Evolutionary conservation across 2,329 filamentous ascomycete genomes (phyloP).

Genomic region (Alternaria gaisen): DNA sequence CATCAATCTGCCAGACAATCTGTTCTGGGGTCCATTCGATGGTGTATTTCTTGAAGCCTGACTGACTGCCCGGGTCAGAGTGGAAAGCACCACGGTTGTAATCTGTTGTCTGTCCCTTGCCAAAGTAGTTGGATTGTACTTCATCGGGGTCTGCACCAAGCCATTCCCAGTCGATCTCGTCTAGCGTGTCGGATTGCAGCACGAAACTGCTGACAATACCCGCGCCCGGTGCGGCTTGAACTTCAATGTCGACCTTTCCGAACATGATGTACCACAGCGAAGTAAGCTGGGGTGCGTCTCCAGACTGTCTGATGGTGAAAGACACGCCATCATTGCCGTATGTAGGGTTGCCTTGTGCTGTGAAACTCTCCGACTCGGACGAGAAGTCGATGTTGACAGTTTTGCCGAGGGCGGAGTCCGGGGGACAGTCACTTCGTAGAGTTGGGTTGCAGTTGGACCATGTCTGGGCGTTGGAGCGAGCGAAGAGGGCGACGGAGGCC

Average conservation of each 20-base stretch:
- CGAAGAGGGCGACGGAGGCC: conserved; percentile 52
- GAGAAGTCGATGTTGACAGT: conserved; percentile 87
- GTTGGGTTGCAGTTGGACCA: conserved; percentile 66
- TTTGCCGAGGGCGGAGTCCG: conserved; percentile 82
- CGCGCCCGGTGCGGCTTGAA: conserved; percentile 86
- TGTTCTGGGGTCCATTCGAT: conserved; percentile 89
- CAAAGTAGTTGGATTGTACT: conserved; percentile 88
- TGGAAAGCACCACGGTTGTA: conserved; percentile 91
- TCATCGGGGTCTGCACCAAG: conserved; percentile 77
- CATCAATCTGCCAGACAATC: conserved; percentile 87
- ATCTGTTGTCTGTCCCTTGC: conserved; percentile 84
- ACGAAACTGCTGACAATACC: conserved; percentile 95
- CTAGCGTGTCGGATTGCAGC: conserved; percentile 86
- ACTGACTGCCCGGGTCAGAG: conserved; percentile 72
- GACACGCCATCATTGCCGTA: conserved; percentile 80
- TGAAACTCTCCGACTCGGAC: conserved; percentile 79
- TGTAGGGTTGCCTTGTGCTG: conserved; percentile 71
- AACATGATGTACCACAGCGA: conserved; percentile 99
- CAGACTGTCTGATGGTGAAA: conserved; percentile 79
- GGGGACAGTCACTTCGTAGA: conserved; percentile 68
- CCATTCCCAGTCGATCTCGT: conserved; percentile 99
- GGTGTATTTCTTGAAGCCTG: conserved; percentile 82
- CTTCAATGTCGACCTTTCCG: conserved; percentile 82
- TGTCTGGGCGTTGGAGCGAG: conserved; percentile 59
- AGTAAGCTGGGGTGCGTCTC: conserved; percentile 84